Conservation (phyloP, 2,329 filamentous ascomycete species). For the Exophiala phaeomuriformis region DNA sequence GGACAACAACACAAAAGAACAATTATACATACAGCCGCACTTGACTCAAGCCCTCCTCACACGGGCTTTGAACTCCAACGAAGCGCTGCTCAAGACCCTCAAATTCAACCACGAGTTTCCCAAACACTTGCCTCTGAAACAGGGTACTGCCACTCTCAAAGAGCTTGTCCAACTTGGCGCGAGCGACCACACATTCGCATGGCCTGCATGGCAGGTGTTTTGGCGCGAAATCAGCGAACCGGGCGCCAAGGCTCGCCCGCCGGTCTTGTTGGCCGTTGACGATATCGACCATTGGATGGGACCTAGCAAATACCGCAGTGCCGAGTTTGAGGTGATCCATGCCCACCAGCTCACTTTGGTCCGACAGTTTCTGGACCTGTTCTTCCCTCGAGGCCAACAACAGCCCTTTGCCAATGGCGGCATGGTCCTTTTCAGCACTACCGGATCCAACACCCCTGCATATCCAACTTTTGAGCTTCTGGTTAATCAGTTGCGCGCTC, state of each 20-base stretch:
- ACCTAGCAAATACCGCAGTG: constrained; percentile 64
- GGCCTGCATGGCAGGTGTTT: constrained; percentile 71
- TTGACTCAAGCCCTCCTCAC: constrained; percentile 69
- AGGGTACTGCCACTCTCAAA: constrained; percentile 51
- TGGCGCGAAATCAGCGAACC: constrained; percentile 67
- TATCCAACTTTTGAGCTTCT: constrained; percentile 62
- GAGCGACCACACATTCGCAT: constrained; percentile 68
- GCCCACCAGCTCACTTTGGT: constrained; percentile 75
- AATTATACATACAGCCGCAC: constrained; percentile 69
- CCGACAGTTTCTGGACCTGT: constrained; percentile 63
- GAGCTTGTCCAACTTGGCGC: constrained; percentile 62
- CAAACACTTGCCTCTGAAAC: constrained; percentile 52
- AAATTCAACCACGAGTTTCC: constrained; percentile 48
- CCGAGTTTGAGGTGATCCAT: constrained; percentile 68
- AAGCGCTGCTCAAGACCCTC: constrained; percentile 51
- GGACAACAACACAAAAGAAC: constrained; percentile 8
- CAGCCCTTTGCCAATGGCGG: constrained; percentile 61
- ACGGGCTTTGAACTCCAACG: constrained; percentile 66
- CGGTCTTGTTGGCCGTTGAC: constrained; percentile 70
- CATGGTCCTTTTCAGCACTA: constrained; percentile 66
- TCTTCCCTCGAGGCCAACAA: constrained; percentile 49
- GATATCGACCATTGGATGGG: constrained; percentile 75
- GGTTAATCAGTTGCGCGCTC: constrained; percentile 47
- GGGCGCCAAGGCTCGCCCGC: constrained; percentile 45
- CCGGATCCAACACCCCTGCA: constrained; percentile 60